Base-by-base conservation (phyloP, 495 filamentous ascomycete species). In the Aspergillus campestris region DNA sequence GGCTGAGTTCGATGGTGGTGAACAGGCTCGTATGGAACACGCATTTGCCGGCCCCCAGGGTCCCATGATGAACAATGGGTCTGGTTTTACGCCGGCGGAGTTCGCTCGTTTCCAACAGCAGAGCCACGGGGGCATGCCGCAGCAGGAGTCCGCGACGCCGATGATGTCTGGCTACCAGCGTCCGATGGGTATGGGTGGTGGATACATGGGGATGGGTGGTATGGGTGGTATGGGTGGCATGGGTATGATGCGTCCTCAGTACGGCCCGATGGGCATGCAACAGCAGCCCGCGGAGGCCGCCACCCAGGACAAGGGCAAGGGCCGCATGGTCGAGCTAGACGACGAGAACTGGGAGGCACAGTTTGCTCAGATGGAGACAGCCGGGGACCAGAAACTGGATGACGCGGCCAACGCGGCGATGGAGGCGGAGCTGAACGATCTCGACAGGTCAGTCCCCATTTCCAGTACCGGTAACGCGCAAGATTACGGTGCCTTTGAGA, bases 291-390 rank as follows among this genome's bases (percentile, higher is more conserved):
- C 64, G 62, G 63, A 69, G 37, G 51, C 67, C 55, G 51, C 62
- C 52, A 52, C 69, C 51, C 56, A 79, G 50, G 84, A 71, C 27
- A 96, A 97, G 66, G 90, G 89, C 31, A 96, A 95, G 64, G 84
- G 77, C 4, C 81, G 89, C 53, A 83, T 98, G 69, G 80, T 95
- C 4, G 94, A 97, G 69, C 77, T 97, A 24, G 87, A 95, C 57
- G 89, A 97, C 48, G 74, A 82, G 53, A 83, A 92, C 47, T 99
- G 94, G 92, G 92, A 97, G 67, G 83, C 84, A 48, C 89, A 97
- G 59, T 99, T 99, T 59, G 82, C 83, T 36, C 78, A 91, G 67
- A 81, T 97, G 61, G 89, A 92, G 66, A 70, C 84, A 35, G 77
- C 82, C 39, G 82, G 80, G 14, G 72, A 78, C 38, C 66, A 78